These are phyloP conservation scores for Sarocladium brachiariae DNA, from an alignment of 2,329 filamentous ascomycete genomes.

Conservation along the genomic window DNA sequence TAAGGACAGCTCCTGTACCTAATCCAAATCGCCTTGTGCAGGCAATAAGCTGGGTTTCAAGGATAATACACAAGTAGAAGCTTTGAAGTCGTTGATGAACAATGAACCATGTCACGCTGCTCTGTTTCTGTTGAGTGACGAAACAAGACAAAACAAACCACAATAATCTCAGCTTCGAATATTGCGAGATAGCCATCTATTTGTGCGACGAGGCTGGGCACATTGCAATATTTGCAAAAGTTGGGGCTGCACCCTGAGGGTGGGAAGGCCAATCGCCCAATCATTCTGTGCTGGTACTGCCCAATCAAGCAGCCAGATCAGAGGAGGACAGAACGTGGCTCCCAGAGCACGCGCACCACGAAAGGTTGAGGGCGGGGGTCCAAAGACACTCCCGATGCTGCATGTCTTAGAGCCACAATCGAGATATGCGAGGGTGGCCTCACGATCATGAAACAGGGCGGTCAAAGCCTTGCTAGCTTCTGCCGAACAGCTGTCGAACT, in stretches of 20 bases:
- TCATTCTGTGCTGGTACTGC: not conserved
- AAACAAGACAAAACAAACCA: too few relatives aligned
- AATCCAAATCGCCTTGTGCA: too few relatives aligned
- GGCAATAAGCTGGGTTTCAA: too few relatives aligned
- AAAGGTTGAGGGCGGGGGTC: not conserved
- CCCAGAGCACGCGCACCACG: not conserved
- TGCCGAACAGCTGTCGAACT: too few relatives aligned
- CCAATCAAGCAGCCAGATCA: not conserved
- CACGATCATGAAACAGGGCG: not conserved
- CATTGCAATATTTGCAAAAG: not conserved
- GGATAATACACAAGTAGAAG: too few relatives aligned
- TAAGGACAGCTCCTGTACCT: too few relatives aligned
- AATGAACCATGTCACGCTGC: too few relatives aligned
- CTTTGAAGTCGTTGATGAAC: too few relatives aligned
- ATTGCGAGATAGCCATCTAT: too few relatives aligned
- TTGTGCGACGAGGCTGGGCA: not conserved
- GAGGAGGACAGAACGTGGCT: not conserved
- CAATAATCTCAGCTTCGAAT: too few relatives aligned
- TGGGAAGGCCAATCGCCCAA: not conserved
- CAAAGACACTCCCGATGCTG: conserved; percentile 3
- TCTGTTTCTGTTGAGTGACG: too few relatives aligned
- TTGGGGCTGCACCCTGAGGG: not conserved
- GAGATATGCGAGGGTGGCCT: conserved; percentile 5
- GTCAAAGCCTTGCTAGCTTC: not conserved
- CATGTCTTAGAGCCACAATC: conserved; percentile 8